phyloP scores from a whole-genome alignment of 106 monocot species.

The Acorus gramineus region DNA sequence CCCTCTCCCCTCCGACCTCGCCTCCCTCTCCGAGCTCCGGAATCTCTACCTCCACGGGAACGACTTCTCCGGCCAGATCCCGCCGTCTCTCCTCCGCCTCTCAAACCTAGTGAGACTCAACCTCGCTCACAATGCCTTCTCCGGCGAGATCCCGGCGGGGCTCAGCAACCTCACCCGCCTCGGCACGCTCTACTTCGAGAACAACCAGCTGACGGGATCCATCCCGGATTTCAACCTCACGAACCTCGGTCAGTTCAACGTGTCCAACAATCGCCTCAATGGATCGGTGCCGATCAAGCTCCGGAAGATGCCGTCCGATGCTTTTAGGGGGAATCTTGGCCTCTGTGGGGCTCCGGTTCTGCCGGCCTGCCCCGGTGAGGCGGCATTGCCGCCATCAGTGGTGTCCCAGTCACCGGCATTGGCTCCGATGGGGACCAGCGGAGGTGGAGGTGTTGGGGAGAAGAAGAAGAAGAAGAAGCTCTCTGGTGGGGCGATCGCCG shows the following conservation, averaged over 20 bases:
- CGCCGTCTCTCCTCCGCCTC: slow-evolving; percentile 19
- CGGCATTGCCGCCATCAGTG: background rate
- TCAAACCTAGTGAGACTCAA: slow-evolving; percentile 42
- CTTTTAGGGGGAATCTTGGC: slow-evolving; percentile 38
- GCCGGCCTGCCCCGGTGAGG: slow-evolving; percentile 34
- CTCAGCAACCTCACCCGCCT: slow-evolving; percentile 47
- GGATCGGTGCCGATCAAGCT: slow-evolving; percentile 64
- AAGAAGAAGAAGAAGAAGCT: slow-evolving; percentile 33
- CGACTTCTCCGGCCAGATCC: slow-evolving; percentile 50
- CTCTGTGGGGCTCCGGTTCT: slow-evolving; percentile 53
- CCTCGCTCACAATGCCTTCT: slow-evolving; percentile 51
- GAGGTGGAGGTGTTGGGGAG: background rate
- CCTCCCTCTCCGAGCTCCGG: slow-evolving; percentile 25
- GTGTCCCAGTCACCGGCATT: background rate
- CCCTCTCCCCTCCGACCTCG: slow-evolving; percentile 51
- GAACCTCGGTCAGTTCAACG: slow-evolving; percentile 51
- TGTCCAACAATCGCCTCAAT: slow-evolving; percentile 68
- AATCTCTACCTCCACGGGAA: slow-evolving; percentile 61
- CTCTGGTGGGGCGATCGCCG: slow-evolving; percentile 72
- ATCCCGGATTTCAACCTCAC: slow-evolving; percentile 44
- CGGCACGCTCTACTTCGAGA: slow-evolving; percentile 40
- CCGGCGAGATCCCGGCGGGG: slow-evolving; percentile 42
- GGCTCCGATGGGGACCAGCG: slow-evolving; percentile 2
- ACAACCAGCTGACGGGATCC: slow-evolving; percentile 45
- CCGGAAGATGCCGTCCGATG: slow-evolving; percentile 12